These are phyloP conservation scores for Neocucurbitaria cava DNA, from an alignment of 2,329 filamentous ascomycete genomes.

Conservation along the genomic window DNA sequence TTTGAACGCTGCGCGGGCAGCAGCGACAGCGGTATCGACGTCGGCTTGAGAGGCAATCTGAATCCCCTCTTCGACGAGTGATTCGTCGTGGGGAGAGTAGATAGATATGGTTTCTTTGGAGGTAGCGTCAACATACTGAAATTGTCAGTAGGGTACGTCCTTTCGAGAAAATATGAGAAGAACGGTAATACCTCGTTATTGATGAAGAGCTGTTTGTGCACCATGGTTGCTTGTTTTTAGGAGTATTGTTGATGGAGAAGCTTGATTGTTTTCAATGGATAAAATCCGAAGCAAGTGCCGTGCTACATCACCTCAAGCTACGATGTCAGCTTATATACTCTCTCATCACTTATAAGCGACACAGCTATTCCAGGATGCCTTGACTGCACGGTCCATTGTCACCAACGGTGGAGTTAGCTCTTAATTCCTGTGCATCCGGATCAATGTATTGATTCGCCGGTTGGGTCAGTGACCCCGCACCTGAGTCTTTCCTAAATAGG, in stretches of 20 bases:
- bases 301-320: background rate
- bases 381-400: background rate
- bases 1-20: constrained; percentile 32
- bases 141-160: background rate
- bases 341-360: background rate
- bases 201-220: constrained; percentile 31
- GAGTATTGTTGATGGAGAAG: background rate
- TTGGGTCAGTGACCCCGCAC: constrained; percentile 5
- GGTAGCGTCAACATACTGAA: constrained; percentile 30
- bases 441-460: background rate
- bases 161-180: background rate
- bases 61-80: constrained; percentile 28
- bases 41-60: constrained; percentile 30
- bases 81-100: constrained; percentile 33
- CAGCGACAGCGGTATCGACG: constrained; percentile 35
- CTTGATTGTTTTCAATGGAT: background rate
- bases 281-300: background rate
- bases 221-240: constrained; percentile 13
- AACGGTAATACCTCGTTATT: constrained; percentile 33
- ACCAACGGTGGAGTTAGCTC: background rate
- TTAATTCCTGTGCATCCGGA: background rate
- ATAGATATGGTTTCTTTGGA: constrained; percentile 30
- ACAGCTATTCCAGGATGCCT: background rate
- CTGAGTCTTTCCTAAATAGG: background rate
- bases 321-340: background rate